Evolutionary conservation across 2,329 filamentous ascomycete species (phyloP), one percentile per base, ranked within the genome.

Genomic region (Nemania serpens): DNA sequence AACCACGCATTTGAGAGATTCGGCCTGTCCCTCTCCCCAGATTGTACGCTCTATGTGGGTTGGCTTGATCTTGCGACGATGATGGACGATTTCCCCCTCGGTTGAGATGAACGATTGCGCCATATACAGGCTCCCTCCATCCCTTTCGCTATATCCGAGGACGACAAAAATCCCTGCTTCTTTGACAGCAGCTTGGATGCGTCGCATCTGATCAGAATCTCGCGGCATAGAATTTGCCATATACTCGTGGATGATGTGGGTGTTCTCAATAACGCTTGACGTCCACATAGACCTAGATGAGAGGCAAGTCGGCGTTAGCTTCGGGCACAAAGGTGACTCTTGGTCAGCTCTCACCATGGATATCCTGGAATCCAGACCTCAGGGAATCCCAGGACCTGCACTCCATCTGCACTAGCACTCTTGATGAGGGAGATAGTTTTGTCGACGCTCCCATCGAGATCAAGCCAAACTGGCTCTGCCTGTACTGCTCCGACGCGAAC

Each of bases 391-490:
- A 89, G 68, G n/a, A 89, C 73, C 59, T 84, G 78, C 1, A 83
- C 83, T 1, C 81, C 82, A 45, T 82, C 79, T 5, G 72, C 64
- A 1, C 81, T 81, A 0, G 86, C 86, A 66, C 85, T 80, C 39
- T 77, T 72, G 64, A 89, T 87, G 52, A 88, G 76, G 0, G 73
- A 68, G 66, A 83, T 82, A 7, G 85, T 86, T 70, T 88, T 88
- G 1, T 77, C 70, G 1, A 88, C 81, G 1, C 79, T 77, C 0
- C 71, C 81, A 7, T 79, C 74, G 2, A 88, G 78, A 66, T 89
- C 82, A 7, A 88, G 76, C 84, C 85, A 88, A 1, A 76, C 79
- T 0, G 85, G 84, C 70, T 88, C 86, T 5, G 81, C 79, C 68
- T 88, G 85, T 0, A 83, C 79, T 12, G 82, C 82, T 29, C 79